A percentile compares a stretch with the other conserved stretches of the same genome.
Conservation (phyloP, 2,329 filamentous ascomycete species). For the Furcasterigmium furcatum region DNA sequence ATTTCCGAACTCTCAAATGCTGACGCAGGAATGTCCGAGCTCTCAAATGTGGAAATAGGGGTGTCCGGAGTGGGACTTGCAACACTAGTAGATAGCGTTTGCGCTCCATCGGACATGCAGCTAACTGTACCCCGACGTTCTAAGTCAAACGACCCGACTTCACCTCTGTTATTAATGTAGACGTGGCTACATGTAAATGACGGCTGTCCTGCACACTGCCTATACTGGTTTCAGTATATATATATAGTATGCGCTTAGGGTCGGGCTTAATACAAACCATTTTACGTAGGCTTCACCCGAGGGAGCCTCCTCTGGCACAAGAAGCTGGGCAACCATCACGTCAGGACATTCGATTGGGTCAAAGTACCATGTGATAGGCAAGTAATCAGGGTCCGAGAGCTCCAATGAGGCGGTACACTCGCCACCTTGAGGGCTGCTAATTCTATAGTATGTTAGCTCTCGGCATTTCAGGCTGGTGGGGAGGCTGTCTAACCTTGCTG, state of each 20-base stretch:
- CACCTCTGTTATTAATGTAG: neutral
- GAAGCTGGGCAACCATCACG: neutral
- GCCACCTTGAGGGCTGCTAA: neutral
- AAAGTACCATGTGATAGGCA: slow-evolving; percentile 1
- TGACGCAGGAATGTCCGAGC: neutral
- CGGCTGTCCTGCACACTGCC: neutral
- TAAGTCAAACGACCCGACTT: neutral
- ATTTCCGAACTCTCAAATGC: neutral
- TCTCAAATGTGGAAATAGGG: neutral
- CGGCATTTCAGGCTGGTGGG: neutral
- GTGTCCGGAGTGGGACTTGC: neutral
- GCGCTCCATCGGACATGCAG: neutral
- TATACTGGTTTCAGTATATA: neutral
- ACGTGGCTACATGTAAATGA: neutral
- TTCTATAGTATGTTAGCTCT: neutral
- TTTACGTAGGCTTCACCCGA: neutral
- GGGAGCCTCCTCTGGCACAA: neutral
- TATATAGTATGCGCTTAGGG: neutral
- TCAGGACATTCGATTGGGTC: neutral
- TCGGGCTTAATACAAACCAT: neutral
- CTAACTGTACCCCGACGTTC: neutral
- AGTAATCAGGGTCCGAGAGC: neutral
- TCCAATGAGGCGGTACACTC: neutral
- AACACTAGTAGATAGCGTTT: neutral
- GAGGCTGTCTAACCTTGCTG: neutral